Evolutionary conservation across 2,329 filamentous ascomycete genomes (phyloP), one percentile per base, ranked within the genome.

Genomic region (Trichoderma arundinaceum): DNA sequence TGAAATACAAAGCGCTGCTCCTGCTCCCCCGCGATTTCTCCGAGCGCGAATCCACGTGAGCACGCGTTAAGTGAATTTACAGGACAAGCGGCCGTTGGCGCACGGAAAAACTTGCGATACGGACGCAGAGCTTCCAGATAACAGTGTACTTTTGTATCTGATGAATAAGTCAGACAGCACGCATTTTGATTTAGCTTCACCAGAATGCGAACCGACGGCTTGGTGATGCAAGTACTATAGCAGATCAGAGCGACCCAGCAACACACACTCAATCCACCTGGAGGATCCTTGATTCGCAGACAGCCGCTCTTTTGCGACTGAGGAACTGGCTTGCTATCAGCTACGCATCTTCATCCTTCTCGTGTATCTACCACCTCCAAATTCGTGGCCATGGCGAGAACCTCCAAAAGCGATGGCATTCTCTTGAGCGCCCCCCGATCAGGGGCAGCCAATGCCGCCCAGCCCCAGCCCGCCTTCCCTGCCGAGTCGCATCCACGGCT

Each of bases 401-500:
- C 44, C n/a, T 54, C 64, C 15, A 56, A 33, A 22, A 32, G 52
- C 32, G 57, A 43, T 17, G 12, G 54, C 17, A 15, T 56, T 17
- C 38, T 61, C n/a, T 44, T 59, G 19, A 49, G 28, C 13, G 60
- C 60, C 1, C 44, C 57, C 32, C 60, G 60, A 8, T 44, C 63
- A 4, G 28, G 15, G 10, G 28, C 63, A 15, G 33, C 54, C 46
- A 44, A 59, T 39, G 53, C 22, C 22, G 4, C 22, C 2, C 22
- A 28, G 22, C 22, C 22, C 22, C 22, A 68, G 17, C 68, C 69
- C 39, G 63, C 69, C 15, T 74, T 73, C 63, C 69, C 73, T 5
- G 68, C 70, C 41, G 76, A 78, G 54, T 63, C 68, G 4, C 66
- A 73, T 65, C 81, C 83, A 7, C 83, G 85, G 3, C 81, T 87